Base-by-base conservation (phyloP, 1,139 yeast species). In the Dujonia santamariae region DNA sequence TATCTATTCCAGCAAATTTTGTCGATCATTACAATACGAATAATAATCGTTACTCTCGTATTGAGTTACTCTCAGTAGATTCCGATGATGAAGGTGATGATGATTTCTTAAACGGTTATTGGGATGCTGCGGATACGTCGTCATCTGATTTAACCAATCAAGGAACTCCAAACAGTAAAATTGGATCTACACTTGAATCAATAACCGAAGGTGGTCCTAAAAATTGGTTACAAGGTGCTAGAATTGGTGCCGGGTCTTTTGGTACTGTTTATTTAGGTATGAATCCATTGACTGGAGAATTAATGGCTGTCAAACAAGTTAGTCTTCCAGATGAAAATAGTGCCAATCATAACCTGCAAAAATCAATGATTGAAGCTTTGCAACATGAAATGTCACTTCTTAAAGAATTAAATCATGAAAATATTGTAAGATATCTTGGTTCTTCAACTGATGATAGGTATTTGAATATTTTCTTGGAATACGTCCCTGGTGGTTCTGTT, bases 281-380 rank as follows among this genome's bases (percentile, higher is more conserved):
- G 82, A 87, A 88, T 53, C 85, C 96, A 1, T 63, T 82, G 29
- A 88, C 96, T 0, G 98, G 98, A 28, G 97, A 88, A 52, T 67
- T 92, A 36, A 87, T 92, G 96, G 98, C 97, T 0, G 96, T 92
- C 11, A 92, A 92, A 51, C 97, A 90, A 54, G 96, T 92, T 0
- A 83, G 83, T 28, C 56, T 88, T 15, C 82, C 85, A 1, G 61
- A 56, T 36, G 72, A 63, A 39, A 64, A 51, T 37, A 49, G 50
- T 20, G 38, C 38, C 9, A 57, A 48, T 45, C 58, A 51, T 51
- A 73, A 64, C 40, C 70, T 51, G 67, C 83, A 64, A 60, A 68
- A 53, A 55, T 67, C 61, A 4, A 83, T 90, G 85, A 75, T 85
- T 17, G 94, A 85, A 41, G 95, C 96, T 1, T 56, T 86, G 40